phyloP scores from a whole-genome alignment of 2,329 filamentous ascomycete species.

The Cryphonectria carpinicola region DNA sequence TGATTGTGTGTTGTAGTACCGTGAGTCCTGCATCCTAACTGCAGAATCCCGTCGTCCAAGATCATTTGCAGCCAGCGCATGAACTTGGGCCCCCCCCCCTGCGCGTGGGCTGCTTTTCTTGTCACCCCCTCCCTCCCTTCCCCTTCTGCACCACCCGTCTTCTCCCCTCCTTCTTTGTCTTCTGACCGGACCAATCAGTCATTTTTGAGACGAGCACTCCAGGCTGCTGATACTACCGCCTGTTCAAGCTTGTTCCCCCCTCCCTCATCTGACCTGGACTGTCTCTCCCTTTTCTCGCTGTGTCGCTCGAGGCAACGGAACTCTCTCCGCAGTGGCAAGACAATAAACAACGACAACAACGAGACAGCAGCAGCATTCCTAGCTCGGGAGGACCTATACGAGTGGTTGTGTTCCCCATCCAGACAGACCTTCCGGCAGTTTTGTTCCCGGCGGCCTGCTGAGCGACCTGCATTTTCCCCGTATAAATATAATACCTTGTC shows the following conservation, averaged over 20 bases:
- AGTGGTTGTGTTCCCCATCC: background rate
- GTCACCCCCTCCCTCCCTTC: background rate
- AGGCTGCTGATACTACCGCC: constrained; percentile 1
- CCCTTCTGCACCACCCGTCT: background rate
- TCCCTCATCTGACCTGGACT: background rate
- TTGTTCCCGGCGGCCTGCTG: background rate
- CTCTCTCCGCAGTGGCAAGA: background rate
- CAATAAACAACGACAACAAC: background rate
- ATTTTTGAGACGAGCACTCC: background rate
- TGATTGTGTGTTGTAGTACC: background rate
- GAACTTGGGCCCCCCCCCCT: background rate
- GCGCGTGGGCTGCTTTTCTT: background rate
- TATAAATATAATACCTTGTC: constrained; percentile 10
- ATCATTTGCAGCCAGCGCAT: constrained; percentile 10
- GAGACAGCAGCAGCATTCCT: background rate
- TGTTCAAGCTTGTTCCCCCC: background rate
- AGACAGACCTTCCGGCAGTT: background rate
- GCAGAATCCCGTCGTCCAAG: background rate
- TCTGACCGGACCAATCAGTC: constrained; percentile 1
- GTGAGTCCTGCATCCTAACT: background rate
- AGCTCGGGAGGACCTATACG: background rate
- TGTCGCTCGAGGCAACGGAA: background rate
- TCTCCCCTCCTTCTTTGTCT: background rate
- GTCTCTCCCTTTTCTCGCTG: background rate
- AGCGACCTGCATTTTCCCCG: background rate